Percentiles rank a stretch among this genome's conserved stretches.
These are phyloP conservation scores for Euptelea pleiosperma DNA, from an alignment of 164 flowering plant species.

Conservation along the genomic window DNA sequence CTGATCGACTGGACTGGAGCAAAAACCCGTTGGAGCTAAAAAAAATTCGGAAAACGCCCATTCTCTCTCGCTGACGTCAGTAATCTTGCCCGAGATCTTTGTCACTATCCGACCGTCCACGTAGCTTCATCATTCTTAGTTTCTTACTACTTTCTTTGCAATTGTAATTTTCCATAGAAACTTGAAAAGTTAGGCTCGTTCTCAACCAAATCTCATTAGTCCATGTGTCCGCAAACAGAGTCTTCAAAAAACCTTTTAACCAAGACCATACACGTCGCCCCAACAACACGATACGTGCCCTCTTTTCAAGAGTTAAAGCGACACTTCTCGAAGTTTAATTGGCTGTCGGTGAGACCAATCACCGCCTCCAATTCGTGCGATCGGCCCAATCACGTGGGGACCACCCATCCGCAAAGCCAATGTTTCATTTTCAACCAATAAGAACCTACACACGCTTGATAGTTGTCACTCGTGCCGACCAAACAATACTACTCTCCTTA, in stretches of 20 bases:
- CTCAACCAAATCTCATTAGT: slow-evolving; percentile 11
- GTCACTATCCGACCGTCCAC: slow-evolving; percentile 31
- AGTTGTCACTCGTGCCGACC: slow-evolving; percentile 28
- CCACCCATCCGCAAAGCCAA: slow-evolving; percentile 21
- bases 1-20: too few species aligned
- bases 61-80: slow-evolving; percentile 30
- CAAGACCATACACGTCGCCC: slow-evolving; percentile 10
- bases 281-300: slow-evolving; percentile 33
- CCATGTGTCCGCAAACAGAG: slow-evolving; percentile 37
- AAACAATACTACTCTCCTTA: slow-evolving; percentile 2
- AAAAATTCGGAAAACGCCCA: too few species aligned
- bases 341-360: slow-evolving; percentile 27
- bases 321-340: slow-evolving; percentile 28
- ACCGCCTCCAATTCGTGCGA: too few species aligned
- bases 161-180: too few species aligned
- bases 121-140: slow-evolving; percentile 13
- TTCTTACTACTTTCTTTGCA: too few species aligned
- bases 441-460: slow-evolving; percentile 27
- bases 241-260: slow-evolving; percentile 4
- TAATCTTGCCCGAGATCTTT: slow-evolving; percentile 12
- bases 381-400: slow-evolving; percentile 21
- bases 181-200: slow-evolving; percentile 5
- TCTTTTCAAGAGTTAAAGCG: not conserved
- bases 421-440: slow-evolving; percentile 41
- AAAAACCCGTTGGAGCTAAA: too few species aligned